Evolutionary conservation across 768 basidiomycete genomes (phyloP).

Genomic region (Strobilomyces echinocephalus): DNA sequence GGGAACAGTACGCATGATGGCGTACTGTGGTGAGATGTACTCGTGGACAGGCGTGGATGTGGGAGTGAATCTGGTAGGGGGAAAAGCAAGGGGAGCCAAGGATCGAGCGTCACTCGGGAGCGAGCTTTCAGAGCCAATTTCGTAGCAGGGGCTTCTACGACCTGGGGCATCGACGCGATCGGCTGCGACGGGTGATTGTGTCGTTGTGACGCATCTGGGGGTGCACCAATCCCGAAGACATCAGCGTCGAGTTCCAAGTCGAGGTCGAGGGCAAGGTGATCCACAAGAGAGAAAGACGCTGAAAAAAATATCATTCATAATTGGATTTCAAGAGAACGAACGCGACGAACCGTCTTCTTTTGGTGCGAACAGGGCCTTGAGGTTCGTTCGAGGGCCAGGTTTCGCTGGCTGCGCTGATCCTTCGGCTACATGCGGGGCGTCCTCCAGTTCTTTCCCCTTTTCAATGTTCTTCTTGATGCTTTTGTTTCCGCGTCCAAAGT

Average conservation of each 20-base stretch:
- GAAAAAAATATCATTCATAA: neutral
- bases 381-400: conserved; percentile 27
- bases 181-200: neutral
- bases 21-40: conserved; percentile 16
- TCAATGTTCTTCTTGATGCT: neutral
- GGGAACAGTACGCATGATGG: conserved; percentile 20
- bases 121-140: conserved; percentile 1
- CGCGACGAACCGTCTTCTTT: conserved; percentile 52
- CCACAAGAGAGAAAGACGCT: conserved; percentile 74
- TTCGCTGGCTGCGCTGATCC: neutral
- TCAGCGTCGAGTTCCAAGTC: conserved; percentile 70
- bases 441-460: conserved; percentile 28
- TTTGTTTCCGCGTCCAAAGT: neutral
- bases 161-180: conserved; percentile 1
- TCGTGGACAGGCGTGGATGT: conserved; percentile 7
- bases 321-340: neutral
- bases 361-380: conserved; percentile 75
- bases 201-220: conserved; percentile 3
- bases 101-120: conserved; percentile 40
- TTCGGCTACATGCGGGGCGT: neutral
- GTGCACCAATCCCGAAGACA: conserved; percentile 26
- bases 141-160: conserved; percentile 2
- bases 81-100: conserved; percentile 60
- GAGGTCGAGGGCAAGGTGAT: conserved; percentile 68
- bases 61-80: conserved; percentile 36